Base-by-base conservation (phyloP, 345 rosid genomes). In the Hypericum androsaemum region DNA sequence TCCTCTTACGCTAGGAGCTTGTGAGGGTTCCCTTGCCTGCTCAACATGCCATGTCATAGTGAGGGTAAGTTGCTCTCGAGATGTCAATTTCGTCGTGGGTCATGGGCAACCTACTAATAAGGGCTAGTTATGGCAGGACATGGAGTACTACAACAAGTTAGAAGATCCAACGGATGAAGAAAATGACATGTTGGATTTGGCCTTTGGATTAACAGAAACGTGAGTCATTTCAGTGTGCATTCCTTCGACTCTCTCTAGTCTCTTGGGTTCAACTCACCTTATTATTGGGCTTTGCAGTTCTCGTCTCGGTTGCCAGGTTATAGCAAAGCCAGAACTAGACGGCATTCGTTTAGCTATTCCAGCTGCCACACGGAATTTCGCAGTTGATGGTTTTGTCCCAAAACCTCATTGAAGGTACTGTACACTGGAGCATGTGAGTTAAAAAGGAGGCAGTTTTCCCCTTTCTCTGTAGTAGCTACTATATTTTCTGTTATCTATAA, bases 111-210 rank as follows among this genome's bases (percentile, higher is more conserved):
- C 13, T 2, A 15, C 46, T 67, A 41, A 70, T 13, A 16, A 17
- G 53, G 10, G 47, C 59, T 36, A 39, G 41, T 53, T 58, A 52
- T 56, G 43, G 57, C 51, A 90, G 98, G 95, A 83, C 57, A 60
- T 77, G 63, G 82, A 80, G 13, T 66, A 83, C 67, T 92, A 88
- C 71, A 83, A 88, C 78, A 92, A 81, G 69, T 73, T 90, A 48
- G 92, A 90, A 54, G 98, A 92, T 58, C 95, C 96, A 12, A 68
- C 84, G 22, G 98, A 92, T 63, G 96, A 88, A 77, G 98, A 92
- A 80, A 92, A 92, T 62, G 98, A 92, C 64, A 92, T 92, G 98
- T 67, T 92, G 66, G 98, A 88, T 77, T 80, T 92, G 58, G 98
- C 98, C 39, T 88, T 92, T 16, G 96, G 83, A 63, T 81, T 92